These are phyloP conservation scores for Pichia nanzhaoensis DNA, from an alignment of 805 yeast genomes.

Conservation along the genomic window DNA sequence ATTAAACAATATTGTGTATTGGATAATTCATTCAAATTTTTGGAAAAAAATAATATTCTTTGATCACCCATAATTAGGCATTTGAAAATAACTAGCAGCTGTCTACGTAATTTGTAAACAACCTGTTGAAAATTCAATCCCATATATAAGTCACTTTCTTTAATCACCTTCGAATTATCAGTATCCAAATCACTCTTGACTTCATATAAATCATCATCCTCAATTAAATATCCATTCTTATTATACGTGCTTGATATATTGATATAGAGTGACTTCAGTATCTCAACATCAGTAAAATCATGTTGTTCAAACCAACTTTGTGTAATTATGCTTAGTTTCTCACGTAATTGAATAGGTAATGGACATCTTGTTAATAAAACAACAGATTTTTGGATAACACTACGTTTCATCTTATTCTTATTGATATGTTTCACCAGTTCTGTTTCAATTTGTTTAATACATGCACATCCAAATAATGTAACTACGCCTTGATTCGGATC, in stretches of 20 bases:
- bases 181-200: neutral
- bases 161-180: slow-evolving; percentile 24
- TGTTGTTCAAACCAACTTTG: slow-evolving; percentile 78
- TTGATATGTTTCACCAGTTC: slow-evolving; percentile 39
- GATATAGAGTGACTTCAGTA: slow-evolving; percentile 64
- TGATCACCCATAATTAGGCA: slow-evolving; percentile 64
- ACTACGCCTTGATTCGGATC: slow-evolving; percentile 31
- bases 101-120: slow-evolving; percentile 49
- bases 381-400: slow-evolving; percentile 85
- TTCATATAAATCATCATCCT: slow-evolving; percentile 29
- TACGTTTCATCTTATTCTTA: slow-evolving; percentile 35
- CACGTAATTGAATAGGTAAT: slow-evolving; percentile 79
- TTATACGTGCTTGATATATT: slow-evolving; percentile 47
- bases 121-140: slow-evolving; percentile 69
- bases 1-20: slow-evolving; percentile 78
- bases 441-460: slow-evolving; percentile 76
- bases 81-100: slow-evolving; percentile 64
- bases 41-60: slow-evolving; percentile 67
- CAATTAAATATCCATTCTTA: slow-evolving; percentile 21
- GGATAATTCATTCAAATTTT: slow-evolving; percentile 73
- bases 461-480: slow-evolving; percentile 91
- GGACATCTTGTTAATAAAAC: slow-evolving; percentile 81
- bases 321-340: slow-evolving; percentile 84
- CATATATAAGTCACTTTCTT: slow-evolving; percentile 57
- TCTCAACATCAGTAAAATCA: slow-evolving; percentile 61